Conservation (phyloP, 148 eudicot species). For the Persicaria maculosa region DNA sequence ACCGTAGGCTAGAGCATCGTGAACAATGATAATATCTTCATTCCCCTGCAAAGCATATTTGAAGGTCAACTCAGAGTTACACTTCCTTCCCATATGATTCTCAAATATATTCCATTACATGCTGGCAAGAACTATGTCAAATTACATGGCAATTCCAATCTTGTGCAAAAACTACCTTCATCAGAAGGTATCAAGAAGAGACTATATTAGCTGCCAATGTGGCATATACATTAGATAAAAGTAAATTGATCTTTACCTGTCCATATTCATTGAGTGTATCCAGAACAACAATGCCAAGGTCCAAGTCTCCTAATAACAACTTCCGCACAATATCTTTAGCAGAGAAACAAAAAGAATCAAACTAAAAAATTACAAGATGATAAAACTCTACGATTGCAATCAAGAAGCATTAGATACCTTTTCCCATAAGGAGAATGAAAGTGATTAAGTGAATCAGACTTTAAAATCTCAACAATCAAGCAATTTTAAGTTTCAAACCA, state of each 20-base stretch:
- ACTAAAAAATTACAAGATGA: no score
- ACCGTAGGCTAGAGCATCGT: constrained; percentile 79
- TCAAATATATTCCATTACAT: neutral
- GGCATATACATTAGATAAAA: neutral
- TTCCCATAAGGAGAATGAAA: no score
- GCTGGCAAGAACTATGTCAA: neutral
- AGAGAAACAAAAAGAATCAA: no score
- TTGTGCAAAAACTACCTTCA: neutral
- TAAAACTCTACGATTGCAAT: no score
- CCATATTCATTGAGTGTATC: constrained; percentile 78
- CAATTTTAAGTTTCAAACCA: no score
- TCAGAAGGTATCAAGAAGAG: no score
- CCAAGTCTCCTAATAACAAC: constrained; percentile 91
- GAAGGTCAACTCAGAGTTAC: neutral
- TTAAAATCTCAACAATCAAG: no score
- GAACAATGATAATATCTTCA: constrained; percentile 86
- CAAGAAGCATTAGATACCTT: no score
- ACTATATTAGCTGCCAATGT: no score
- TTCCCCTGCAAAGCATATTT: constrained; percentile 41
- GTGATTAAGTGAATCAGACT: no score
- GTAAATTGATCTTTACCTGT: constrained; percentile 43
- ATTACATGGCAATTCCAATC: no score
- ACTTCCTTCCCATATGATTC: no score
- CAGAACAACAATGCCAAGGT: constrained; percentile 91
- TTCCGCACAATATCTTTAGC: constrained; percentile 79